Percentiles rank a stretch among this genome's conserved stretches.
These are phyloP conservation scores for Cucurbita argyrosperma DNA, from an alignment of 306 rosid genomes.

Conservation along the genomic window DNA sequence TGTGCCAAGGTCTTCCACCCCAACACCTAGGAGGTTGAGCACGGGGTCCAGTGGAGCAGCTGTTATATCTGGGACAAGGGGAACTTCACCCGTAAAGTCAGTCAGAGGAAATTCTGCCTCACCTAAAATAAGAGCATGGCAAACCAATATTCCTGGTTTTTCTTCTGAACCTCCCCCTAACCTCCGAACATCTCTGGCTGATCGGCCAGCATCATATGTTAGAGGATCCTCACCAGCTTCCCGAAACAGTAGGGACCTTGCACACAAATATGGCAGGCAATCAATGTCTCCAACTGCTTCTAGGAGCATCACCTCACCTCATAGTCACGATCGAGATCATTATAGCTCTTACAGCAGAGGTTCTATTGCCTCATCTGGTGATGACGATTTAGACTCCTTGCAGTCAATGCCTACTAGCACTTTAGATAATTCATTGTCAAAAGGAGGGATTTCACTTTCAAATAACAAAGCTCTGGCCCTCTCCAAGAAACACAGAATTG, in stretches of 20 bases:
- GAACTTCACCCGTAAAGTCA: constrained; percentile 55
- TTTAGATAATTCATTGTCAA: constrained; percentile 40
- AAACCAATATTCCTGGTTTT: constrained; percentile 72
- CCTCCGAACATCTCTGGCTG: constrained; percentile 72
- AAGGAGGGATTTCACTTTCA: constrained; percentile 33
- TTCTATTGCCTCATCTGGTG: constrained; percentile 67
- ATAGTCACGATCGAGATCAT: constrained; percentile 64
- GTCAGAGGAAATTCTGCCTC: constrained; percentile 70
- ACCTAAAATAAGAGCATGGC: constrained; percentile 81
- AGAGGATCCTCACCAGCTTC: constrained; percentile 87
- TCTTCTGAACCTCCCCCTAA: constrained; percentile 77
- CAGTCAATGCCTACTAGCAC: constrained; percentile 52
- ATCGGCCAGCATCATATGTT: constrained; percentile 69
- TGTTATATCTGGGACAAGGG: constrained; percentile 42
- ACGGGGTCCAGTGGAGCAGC: constrained; percentile 36
- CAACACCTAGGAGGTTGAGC: constrained; percentile 55
- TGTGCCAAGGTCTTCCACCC: constrained; percentile 47
- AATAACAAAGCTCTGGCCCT: constrained; percentile 34
- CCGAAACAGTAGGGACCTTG: constrained; percentile 45
- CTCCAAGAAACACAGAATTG: constrained; percentile 44
- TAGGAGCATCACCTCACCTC: constrained; percentile 56
- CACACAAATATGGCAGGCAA: constrained; percentile 41
- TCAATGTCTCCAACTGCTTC: constrained; percentile 77
- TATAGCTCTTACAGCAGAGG: constrained; percentile 69
- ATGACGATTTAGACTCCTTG: constrained; percentile 65